Conservation (phyloP, 768 basidiomycete genomes). For the Trametes villosa region DNA sequence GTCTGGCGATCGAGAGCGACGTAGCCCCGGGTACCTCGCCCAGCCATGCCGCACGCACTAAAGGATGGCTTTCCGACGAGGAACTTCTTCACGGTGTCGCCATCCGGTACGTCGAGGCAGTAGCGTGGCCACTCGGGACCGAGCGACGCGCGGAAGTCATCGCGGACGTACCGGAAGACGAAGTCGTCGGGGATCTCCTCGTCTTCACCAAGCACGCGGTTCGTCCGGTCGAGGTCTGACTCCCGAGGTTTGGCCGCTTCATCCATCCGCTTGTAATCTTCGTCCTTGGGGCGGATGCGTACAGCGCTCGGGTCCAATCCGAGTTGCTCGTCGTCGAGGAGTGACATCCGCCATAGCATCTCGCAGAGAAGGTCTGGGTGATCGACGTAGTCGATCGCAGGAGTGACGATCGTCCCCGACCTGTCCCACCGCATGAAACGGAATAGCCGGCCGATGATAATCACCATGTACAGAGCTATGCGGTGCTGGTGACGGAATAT, state of each 20-base stretch:
- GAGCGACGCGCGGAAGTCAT: constrained; percentile 2
- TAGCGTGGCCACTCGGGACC: constrained; percentile 5
- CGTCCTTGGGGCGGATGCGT: neutral
- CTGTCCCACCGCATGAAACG: constrained; percentile 16
- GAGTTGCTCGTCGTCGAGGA: neutral
- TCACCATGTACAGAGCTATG: constrained; percentile 5
- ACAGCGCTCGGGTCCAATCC: constrained; percentile 2
- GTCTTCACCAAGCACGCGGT: neutral
- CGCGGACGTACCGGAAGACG: constrained; percentile 8
- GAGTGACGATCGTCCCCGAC: constrained; percentile 12
- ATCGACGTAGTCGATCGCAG: constrained; percentile 11
- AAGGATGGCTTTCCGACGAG: constrained; percentile 13
- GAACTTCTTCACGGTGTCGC: neutral
- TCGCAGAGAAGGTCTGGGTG: constrained; percentile 4
- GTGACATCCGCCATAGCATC: constrained; percentile 10
- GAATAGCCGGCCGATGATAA: constrained; percentile 8
- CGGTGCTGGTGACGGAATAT: constrained; percentile 15
- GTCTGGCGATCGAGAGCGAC: constrained; percentile 13
- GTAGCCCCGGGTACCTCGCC: constrained; percentile 21
- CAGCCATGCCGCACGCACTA: constrained; percentile 4
- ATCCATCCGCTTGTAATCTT: neutral
- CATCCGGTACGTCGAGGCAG: constrained; percentile 4
- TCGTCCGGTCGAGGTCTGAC: neutral
- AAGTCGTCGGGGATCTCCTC: neutral
- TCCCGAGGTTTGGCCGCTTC: neutral